Conservation (phyloP, 768 basidiomycete genomes). For the Rhodotorula diobovata region DNA sequence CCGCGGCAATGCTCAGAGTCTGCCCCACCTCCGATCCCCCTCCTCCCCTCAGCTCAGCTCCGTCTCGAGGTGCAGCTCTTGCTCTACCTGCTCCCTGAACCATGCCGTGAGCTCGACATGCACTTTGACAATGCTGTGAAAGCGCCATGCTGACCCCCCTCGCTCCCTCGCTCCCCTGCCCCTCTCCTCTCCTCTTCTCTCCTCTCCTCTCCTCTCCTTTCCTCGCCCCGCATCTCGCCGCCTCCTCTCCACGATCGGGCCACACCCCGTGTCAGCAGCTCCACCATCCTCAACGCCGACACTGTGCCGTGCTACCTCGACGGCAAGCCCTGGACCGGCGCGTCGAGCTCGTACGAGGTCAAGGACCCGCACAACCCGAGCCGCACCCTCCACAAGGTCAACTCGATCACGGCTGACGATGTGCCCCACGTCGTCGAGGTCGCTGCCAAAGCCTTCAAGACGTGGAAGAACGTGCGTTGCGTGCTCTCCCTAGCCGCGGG, state of each 20-base stretch:
- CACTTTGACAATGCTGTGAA: too few species aligned
- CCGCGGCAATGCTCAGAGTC: too few species aligned
- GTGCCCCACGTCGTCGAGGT: slow-evolving; percentile 8
- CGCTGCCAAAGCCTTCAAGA: slow-evolving; percentile 2
- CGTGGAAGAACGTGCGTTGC: slow-evolving; percentile 19
- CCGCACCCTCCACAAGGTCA: slow-evolving; percentile 17
- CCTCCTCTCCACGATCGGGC: not conserved
- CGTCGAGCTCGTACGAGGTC: slow-evolving; percentile 7
- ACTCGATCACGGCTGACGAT: slow-evolving; percentile 25
- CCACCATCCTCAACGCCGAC: slow-evolving; percentile 7
- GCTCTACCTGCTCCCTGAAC: too few species aligned
- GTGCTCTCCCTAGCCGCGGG: not conserved
- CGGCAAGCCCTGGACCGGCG: slow-evolving; percentile 18
- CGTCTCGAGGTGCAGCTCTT: too few species aligned
- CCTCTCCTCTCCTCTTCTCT: too few species aligned
- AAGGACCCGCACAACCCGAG: slow-evolving; percentile 28
- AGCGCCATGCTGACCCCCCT: too few species aligned
- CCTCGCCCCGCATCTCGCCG: not conserved
- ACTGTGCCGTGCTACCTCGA: slow-evolving; percentile 24
- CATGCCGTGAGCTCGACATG: not conserved
- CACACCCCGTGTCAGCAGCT: too few species aligned
- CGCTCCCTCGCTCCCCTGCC: too few species aligned
- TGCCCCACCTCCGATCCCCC: too few species aligned
- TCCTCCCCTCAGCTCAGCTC: too few species aligned
- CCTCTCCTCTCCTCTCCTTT: not conserved